These are phyloP conservation scores for Sporormia fimetaria DNA, from an alignment of 495 filamentous ascomycete species.

Conservation along the genomic window DNA sequence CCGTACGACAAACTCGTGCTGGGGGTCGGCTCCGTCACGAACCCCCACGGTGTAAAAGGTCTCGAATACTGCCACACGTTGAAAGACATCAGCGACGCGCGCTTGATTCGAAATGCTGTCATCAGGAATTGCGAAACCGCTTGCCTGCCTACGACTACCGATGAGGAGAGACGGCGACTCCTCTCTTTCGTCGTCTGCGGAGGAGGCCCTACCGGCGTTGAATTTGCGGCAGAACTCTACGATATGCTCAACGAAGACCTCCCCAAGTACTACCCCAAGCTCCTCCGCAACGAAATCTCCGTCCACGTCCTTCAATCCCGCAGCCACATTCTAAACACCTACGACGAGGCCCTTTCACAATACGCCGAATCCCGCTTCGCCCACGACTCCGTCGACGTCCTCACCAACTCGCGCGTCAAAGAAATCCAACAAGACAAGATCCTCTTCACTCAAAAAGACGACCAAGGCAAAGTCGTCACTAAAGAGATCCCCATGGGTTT, in stretches of 20 bases:
- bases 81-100: slow-evolving; percentile 86
- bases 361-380: slow-evolving; percentile 88
- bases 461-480: slow-evolving; percentile 58
- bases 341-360: slow-evolving; percentile 85
- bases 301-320: slow-evolving; percentile 94
- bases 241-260: slow-evolving; percentile 96
- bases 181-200: slow-evolving; percentile 92
- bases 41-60: slow-evolving; percentile 91
- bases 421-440: slow-evolving; percentile 76
- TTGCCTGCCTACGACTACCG: slow-evolving; percentile 83
- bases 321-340: slow-evolving; percentile 93
- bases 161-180: slow-evolving; percentile 76
- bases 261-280: slow-evolving; percentile 66
- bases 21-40: slow-evolving; percentile 83
- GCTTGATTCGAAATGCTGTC: slow-evolving; percentile 78
- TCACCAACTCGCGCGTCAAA: slow-evolving; percentile 84
- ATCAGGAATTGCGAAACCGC: slow-evolving; percentile 84
- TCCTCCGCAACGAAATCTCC: slow-evolving; percentile 91
- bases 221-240: slow-evolving; percentile 92
- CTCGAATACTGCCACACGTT: slow-evolving; percentile 90
- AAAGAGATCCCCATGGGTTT: slow-evolving; percentile 96
- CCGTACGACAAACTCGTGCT: slow-evolving; percentile 98
- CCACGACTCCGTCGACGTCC: slow-evolving; percentile 78
- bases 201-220: slow-evolving; percentile 92
- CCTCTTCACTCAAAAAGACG: slow-evolving; percentile 69